Base-by-base conservation (phyloP, 2,329 filamentous ascomycete species). In the Domatiomyces catenatus region DNA sequence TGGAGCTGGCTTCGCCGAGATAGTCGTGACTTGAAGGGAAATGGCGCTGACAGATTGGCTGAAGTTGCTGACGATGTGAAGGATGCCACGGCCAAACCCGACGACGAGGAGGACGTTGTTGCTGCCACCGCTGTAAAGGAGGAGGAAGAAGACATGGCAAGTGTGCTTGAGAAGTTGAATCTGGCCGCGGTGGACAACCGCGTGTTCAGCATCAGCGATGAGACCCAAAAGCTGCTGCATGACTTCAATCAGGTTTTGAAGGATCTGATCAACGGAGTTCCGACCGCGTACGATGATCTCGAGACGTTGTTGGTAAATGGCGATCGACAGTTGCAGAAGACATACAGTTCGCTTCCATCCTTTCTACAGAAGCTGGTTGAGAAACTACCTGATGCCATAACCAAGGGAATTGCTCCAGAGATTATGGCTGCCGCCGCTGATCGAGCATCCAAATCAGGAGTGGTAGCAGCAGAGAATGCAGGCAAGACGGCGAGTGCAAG, bases 231-330 rank as follows among this genome's bases (percentile, higher is more conserved):
- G 56, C 75, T 94, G 26, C 77, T 94, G 48, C 77, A 80, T 49
- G 80, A 82, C 55, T 98, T 98, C 73, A 93, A 87, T 1, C 74
- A 88, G 50, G 82, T 95, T 32, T 84, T 98, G 62, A 92, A 90
- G 64, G 92, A 98, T 64, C 77, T 95, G 15, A 79, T 92, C 61
- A 89, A 88, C 63, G 92, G 92, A 54, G 92, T 87, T 1, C 92
- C 92, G 2, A 95, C 90, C 0, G 92, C 92, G 2, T 94, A 93
- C 66, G 76, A 84, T 62, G 92, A 98, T 64, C 81, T 98, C n/a
- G 80, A 82, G 60, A 77, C 75, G 62, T 71, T 83, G 17, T 70
- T 83, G 56, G 79, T 72, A 8, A 77, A 79, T 50, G 77, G 76
- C n/a, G 78, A 81, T 54, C 67, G 71, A n/a, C 75, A 81, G 56